phyloP scores from a whole-genome alignment of 257 asterid genomes.

The Dorcoceras hygrometricum region DNA sequence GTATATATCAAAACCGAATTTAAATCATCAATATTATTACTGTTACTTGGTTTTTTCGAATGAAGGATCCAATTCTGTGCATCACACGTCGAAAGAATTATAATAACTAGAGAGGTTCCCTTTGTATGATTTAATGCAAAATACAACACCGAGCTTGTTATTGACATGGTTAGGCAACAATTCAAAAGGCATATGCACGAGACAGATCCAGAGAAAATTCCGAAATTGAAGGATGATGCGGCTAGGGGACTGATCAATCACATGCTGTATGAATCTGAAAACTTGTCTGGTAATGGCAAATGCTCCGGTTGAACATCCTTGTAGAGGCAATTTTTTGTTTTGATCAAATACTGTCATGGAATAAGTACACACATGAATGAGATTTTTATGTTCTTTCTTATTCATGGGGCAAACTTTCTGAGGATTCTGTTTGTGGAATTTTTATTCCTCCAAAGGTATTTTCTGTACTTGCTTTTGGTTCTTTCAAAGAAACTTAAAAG shows the following conservation, averaged over 20 bases:
- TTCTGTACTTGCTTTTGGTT: not conserved
- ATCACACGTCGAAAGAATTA: conserved; percentile 7
- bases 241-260: conserved; percentile 94
- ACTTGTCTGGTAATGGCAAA: conserved; percentile 60
- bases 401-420: not conserved
- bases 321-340: not conserved
- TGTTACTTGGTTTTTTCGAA: conserved; percentile 1
- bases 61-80: not conserved
- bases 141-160: conserved; percentile 69
- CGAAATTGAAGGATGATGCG: conserved; percentile 83
- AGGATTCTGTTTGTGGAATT: not conserved
- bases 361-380: no score
- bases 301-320: conserved; percentile 31
- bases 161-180: conserved; percentile 77
- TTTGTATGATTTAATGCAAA: conserved; percentile 41
- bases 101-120: conserved; percentile 18
- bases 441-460: not conserved
- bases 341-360: not conserved
- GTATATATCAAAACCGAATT: not conserved
- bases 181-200: conserved; percentile 81
- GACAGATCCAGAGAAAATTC: conserved; percentile 87
- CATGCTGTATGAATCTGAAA: conserved; percentile 81
- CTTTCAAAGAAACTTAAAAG: not conserved
- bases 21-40: not conserved
- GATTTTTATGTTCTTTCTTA: not conserved